Evolutionary conservation across 495 filamentous ascomycete genomes (phyloP), one percentile per base, ranked within the genome.

Genomic region (Filosporella fistucella): DNA sequence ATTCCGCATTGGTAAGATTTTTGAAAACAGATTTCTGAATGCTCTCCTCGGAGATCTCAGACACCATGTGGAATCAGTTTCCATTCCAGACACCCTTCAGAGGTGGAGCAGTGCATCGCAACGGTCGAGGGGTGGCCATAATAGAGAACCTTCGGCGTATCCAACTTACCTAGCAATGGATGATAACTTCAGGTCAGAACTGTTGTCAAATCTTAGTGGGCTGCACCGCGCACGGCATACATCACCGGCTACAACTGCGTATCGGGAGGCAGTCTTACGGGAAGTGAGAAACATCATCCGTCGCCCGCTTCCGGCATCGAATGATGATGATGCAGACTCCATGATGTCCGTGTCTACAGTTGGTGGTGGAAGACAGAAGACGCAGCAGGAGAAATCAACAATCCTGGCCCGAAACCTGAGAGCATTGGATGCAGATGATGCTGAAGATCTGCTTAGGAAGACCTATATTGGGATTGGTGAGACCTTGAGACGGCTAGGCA

Each of bases 391-490:
- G 46, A 95, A 91, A 56, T 93, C 89, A 7, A 79, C 85, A 8
- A 84, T 87, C 24, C 74, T 97, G 20, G 90, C 93, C n/a, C 85
- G 91, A 11, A 96, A 97, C 49, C 74, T 98, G 14, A 82, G 94
- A 24, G 83, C 86, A 3, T 68, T 99, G 28, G 89, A 93, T 35
- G 69, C 88, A 2, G 79, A 82, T 16, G 89, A 90, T 65, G 88
- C 93, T 0, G 93, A 99, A 66, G 74, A 79, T n/a, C 77, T 97
- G 55, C 73, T 96, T 8, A 73, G 80, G 16, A 84, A 78, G 30
- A 84, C 94, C 14, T 99, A 96, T 60, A 82, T 87, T 4, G 80
- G 85, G 4, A 84, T 96, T 20, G 85, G 91, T 17, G 93, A 99
- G 61, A 85, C 87, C 0, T 63, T 97, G 44, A 76, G 93, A 44